Evolutionary conservation across 164 flowering plant species (phyloP), one percentile per base, ranked within the genome.

Genomic region (Stephania cephalantha): DNA sequence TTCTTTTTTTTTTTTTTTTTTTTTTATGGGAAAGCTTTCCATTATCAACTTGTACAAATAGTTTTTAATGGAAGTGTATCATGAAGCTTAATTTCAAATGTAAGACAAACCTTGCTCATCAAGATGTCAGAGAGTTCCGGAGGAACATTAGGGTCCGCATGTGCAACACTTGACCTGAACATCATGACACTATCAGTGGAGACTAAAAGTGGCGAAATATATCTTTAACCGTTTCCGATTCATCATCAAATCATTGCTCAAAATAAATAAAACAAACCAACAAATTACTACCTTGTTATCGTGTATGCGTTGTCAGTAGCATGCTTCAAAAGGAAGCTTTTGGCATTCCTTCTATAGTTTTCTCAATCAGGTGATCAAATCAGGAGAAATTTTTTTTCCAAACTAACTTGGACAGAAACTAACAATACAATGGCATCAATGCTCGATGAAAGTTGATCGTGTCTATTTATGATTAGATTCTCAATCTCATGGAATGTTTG

Each of bases 41-140:
- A 25, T 25, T 25, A 25, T 25, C 25, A 25, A 25, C 25, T 0
- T 25, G 0, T 25, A 0, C 64, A 58, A 15, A 58, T 61, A n/a
- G 22, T 61, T n/a, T 61, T 7, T n/a, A 18, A 61, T 20, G 66
- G 18, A 61, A 61, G 20, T 61, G 6, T 61, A 61, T 61, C n/a
- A 61, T 20, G 66, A 61, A 61, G 20, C 9, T 18, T 7, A 61
- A n/a, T 18, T n/a, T 46, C 7, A 1, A 30, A 50, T 29, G 46
- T 20, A 4, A 20, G 25, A 75, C 73, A 50, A 53, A 81, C 83
- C 83, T 81, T 81, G 80, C 71, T 71, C 12, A 29, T 8, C 65
- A 81, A 52, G 30, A 81, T 75, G 78, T 81, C 79, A 3, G 77
- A 81, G 46, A 78, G 78, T 69, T 78, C 81, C 0, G 69, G 42